Base-by-base conservation (phyloP, 495 filamentous ascomycete genomes). In the Aspergillus cavernicola region DNA sequence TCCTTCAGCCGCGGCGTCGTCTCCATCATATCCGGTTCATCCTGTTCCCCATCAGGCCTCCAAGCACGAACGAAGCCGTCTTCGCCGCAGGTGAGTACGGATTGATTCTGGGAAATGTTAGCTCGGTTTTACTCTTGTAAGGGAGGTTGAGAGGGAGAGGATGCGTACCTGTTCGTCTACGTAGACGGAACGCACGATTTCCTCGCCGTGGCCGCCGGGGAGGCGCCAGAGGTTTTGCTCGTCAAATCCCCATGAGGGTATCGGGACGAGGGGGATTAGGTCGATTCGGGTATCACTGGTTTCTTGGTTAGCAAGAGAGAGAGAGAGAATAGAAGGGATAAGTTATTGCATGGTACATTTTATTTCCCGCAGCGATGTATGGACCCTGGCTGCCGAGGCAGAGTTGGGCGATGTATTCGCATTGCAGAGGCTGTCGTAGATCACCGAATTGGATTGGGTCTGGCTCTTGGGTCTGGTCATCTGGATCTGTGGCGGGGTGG, bases 391-490 rank as follows among this genome's bases (percentile, higher is more conserved):
- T 70, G n/a, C 83, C 80, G 44, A 76, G 66, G 36, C 82, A 71
- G 20, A 96, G 69, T 68, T 91, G 85, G 26, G 87, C 84, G 4
- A 92, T 75, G 66, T 98, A 98, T 71, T 93, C 88, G 59, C 88
- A 92, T 13, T 74, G 77, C 23, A 97, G 70, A 40, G 69, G 66
- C 50, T 80, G 70, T 52, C 93, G 75, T 60, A 95, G 72, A 71
- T 97, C 90, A 4, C 89, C 90, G 44, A 91, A 84, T 40, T 85
- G 78, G 1, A 76, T 66, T 10, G 81, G 82, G 11, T 72, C 65
- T 16, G 72, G 64, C 19, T 70, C 72, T 38, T 80, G 67, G 7
- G 76, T 74, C 3, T 73, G 71, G 18, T 81, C 82, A 44, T 84
- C 79, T 18, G 70, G 73, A 32, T 77, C 73, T 19, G 86, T 84